Percentiles rank a stretch among this genome's conserved stretches.
These are phyloP conservation scores for Suhomyces atakaporum DNA, from an alignment of 1,139 yeast species.

Conservation along the genomic window DNA sequence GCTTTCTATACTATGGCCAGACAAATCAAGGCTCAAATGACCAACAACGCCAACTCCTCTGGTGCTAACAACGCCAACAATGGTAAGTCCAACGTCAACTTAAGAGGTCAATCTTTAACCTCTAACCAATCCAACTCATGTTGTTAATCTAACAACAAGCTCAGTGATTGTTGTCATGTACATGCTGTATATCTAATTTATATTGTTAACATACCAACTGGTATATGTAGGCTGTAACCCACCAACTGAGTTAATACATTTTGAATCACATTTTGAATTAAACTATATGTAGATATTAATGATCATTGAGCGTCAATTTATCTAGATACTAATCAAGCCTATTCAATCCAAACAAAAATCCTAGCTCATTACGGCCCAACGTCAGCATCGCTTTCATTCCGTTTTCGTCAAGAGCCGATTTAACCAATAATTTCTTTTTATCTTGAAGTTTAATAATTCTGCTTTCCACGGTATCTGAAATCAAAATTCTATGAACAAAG, in stretches of 20 bases:
- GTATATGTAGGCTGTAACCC: too few relatives aligned
- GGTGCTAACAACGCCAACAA: constrained; percentile 43
- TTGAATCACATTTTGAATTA: too few relatives aligned
- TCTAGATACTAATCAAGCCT: too few relatives aligned
- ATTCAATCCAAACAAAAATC: constrained; percentile 76
- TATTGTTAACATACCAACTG: constrained; percentile 4
- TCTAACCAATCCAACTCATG: constrained; percentile 70
- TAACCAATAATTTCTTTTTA: constrained; percentile 71
- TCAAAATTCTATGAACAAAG: constrained; percentile 67
- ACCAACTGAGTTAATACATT: too few relatives aligned
- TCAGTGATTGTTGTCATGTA: too few relatives aligned
- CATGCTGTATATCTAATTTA: constrained; percentile 11
- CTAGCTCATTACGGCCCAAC: constrained; percentile 70
- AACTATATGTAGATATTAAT: too few relatives aligned
- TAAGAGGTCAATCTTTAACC: constrained; percentile 86
- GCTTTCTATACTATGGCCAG: constrained; percentile 99
- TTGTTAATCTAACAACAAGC: too few relatives aligned
- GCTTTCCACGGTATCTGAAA: constrained; percentile 75
- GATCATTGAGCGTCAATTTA: too few relatives aligned
- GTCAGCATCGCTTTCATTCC: constrained; percentile 66
- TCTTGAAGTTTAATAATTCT: constrained; percentile 78
- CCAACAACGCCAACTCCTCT: constrained; percentile 55
- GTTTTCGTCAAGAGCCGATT: constrained; percentile 74
- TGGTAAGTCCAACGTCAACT: constrained; percentile 74
- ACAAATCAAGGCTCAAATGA: constrained; percentile 96